A percentile compares a stretch with the other conserved stretches of the same genome.
phyloP scores from a whole-genome alignment of 2,329 filamentous ascomycete genomes.

The Fonsecaea nubica region DNA sequence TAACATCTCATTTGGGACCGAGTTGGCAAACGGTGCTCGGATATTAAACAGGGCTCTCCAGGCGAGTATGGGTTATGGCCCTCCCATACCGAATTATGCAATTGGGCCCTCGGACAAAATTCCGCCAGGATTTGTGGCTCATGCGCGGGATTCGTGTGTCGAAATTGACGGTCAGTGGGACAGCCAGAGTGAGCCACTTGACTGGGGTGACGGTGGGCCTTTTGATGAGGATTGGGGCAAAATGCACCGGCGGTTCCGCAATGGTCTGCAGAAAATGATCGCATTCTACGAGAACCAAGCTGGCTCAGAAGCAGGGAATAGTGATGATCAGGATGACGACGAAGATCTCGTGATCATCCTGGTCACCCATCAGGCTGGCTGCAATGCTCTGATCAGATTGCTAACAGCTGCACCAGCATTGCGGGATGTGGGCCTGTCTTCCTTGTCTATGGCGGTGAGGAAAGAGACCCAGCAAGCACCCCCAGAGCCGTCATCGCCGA shows the following conservation, averaged over 20 bases:
- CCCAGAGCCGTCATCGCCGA: conserved; percentile 28
- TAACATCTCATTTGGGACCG: conserved; percentile 36
- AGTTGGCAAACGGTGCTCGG: conserved; percentile 33
- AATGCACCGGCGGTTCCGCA: conserved; percentile 90
- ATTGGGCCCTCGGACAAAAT: conserved; percentile 81
- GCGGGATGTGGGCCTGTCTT: conserved; percentile 87
- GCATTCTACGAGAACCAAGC: conserved; percentile 73
- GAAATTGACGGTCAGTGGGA: conserved; percentile 96
- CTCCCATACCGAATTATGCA: conserved; percentile 82
- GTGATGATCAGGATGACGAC: conserved; percentile 62
- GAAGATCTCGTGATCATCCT: conserved; percentile 81
- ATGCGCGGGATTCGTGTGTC: conserved; percentile 85
- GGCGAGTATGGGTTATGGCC: conserved; percentile 63
- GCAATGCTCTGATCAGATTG: conserved; percentile 91
- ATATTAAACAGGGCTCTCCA: conserved; percentile 30
- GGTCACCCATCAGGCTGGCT: conserved; percentile 93
- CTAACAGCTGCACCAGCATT: conserved; percentile 90
- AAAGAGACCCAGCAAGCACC: conserved; percentile 49
- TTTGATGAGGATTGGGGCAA: conserved; percentile 93
- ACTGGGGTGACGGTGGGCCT: conserved; percentile 86
- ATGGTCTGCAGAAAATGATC: conserved; percentile 77
- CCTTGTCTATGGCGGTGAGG: conserved; percentile 83
- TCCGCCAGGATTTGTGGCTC: conserved; percentile 84
- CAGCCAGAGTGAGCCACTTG: conserved; percentile 76
- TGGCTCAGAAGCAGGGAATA: conserved; percentile 48